Evolutionary conservation across 345 rosid genomes (phyloP), one percentile per base, ranked within the genome.

Genomic region (Moricandia moricandioides): DNA sequence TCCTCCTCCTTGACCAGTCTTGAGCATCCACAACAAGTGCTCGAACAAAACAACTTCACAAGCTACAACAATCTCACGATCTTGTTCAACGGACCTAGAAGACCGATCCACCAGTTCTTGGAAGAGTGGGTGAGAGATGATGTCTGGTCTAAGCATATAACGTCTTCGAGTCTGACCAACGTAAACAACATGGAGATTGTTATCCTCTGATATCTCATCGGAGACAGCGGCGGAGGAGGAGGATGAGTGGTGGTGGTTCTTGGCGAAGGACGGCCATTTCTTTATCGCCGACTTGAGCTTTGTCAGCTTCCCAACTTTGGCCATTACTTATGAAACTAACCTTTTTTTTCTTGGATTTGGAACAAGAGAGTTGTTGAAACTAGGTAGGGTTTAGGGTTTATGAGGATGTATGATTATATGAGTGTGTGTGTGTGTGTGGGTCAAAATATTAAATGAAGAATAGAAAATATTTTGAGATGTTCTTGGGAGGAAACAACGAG

Each of bases 31-130:
- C 79, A 94, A 65, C 87, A 94, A 82, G 70, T 94, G 98, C 73
- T 91, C 97, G 58, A 94, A 94, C 84, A 94, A 76, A 56, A 94
- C 97, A 47, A 91, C 97, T 79, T 91, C 98, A 72, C 97, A 91
- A 69, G 88, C 76, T 51, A 86, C 91, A 65, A 85, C 88, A 11
- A 85, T 82, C 37, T 72, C 84, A 6, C 76, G 79, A 7, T 65
- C 85, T 2, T 80, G 78, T 6, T 71, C 81, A 1, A 26, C 68
- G 12, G 52, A 65, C 61, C 79, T 82, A 9, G 79, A 71, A 3
- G 96, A 87, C 77, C 91, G 81, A 16, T 84, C 92, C 8, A 91
- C 76, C 73, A 91, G 79, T 76, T 88, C 89, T 68, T 84, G 95
- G 33, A 94, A 90, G 6, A 91, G 85, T 51, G 98, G 98, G 62